These are phyloP conservation scores for Phyllosticta ampelicida DNA, from an alignment of 2,329 filamentous ascomycete species.

Conservation along the genomic window DNA sequence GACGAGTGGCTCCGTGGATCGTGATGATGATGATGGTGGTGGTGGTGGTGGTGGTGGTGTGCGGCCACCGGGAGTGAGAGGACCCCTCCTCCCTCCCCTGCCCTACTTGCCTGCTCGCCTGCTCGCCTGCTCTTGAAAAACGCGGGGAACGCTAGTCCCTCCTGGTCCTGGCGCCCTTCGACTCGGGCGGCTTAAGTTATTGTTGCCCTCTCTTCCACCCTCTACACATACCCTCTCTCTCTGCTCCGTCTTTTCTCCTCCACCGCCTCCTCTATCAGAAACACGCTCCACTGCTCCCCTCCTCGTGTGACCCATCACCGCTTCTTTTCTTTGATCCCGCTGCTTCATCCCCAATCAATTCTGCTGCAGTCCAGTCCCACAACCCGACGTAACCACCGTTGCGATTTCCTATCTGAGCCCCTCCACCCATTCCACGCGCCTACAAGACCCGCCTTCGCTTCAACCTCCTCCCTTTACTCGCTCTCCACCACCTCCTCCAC, in stretches of 20 bases:
- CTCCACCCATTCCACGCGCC: neutral
- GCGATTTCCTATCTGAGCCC: neutral
- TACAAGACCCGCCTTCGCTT: neutral
- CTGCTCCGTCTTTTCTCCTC: neutral
- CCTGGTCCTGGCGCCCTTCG: neutral
- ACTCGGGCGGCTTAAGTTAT: neutral
- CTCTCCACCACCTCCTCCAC: too few species aligned
- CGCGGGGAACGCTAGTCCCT: conserved; percentile 5
- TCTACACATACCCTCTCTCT: neutral
- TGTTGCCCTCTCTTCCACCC: neutral
- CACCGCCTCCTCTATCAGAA: neutral
- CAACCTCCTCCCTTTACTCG: conserved; percentile 14
- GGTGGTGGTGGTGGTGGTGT: too few species aligned
- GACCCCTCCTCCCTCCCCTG: too few species aligned
- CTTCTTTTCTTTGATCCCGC: neutral
- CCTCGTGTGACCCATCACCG: neutral
- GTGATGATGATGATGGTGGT: neutral
- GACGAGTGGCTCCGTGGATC: too few species aligned
- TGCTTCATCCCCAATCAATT: neutral
- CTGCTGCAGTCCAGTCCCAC: neutral
- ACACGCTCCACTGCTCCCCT: neutral
- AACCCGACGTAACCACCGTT: conserved; percentile 5
- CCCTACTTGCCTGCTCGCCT: too few species aligned
- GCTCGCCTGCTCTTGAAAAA: neutral
- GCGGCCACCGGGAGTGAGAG: too few species aligned